Base-by-base conservation (phyloP, 1,284 basidiomycete species). In the Leucocoprinus gongylophorus region DNA sequence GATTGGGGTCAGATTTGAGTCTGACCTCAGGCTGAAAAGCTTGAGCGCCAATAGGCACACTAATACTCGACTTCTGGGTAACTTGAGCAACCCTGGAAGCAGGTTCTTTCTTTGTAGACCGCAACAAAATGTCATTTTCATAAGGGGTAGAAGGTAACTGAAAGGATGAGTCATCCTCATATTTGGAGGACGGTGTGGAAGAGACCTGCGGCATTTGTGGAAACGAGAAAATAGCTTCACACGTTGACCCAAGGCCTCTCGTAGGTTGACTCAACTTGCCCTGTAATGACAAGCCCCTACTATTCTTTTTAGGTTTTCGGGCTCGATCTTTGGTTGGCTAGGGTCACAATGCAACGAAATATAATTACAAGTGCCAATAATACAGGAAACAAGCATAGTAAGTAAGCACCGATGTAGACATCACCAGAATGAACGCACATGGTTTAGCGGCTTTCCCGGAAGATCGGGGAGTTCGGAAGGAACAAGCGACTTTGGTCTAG, bases 381-480 rank as follows among this genome's bases (percentile, higher is more conserved):
- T 57, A 57, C 54, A 58, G 59, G 61, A 57, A 57, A 63, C 62
- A 59, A 60, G 57, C 49, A 55, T 56, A 61, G 63, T 73, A 70
- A 74, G 72, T 67, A 71, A 62, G 62, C 62, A 67, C 65, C 62
- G 61, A 63, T 57, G 59, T 61, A 62, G 23, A 59, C 71, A 77
- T 81, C 72, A 80, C 80, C 81, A 73, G 74, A 80, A 78, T 73
- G 76, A 78, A 89, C 86, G 83, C 79, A 89, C 86, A 81, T 89
- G 87, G 70, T 78, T 82, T 71, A 88, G 69, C 59, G 85, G 81
- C 64, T 79, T 81, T 58, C 77, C 74, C 53, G 75, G 67, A 50
- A 74, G 70, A 23, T 68, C 61, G 52, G 76, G 72, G 57, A 73
- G 63, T 48, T 72, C 64, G 50, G 69, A 58, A 55, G 60, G 56